Base-by-base conservation (phyloP, 2,329 filamentous ascomycete genomes). In the Xylariaceae sp. region DNA sequence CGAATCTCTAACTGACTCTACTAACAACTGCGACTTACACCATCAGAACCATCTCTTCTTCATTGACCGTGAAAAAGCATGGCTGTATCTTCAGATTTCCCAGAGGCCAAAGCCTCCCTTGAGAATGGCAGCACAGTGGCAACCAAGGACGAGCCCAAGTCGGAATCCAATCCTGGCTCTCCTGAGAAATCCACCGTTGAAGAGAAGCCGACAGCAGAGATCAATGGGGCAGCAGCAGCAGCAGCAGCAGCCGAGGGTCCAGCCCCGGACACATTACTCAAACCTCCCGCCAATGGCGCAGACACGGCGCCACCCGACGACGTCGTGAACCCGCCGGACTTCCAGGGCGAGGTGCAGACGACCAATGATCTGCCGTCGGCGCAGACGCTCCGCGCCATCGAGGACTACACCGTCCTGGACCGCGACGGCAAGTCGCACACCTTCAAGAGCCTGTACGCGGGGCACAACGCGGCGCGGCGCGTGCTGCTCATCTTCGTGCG, bases 401-500 rank as follows among this genome's bases (percentile, higher is more conserved):
- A 73, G 40, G 53, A 68, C 43, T 70, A 73, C 50, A 59, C 67
- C 1, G 65, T 87, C 11, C 67, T 82, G 27, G 80, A 83, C 55
- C 63, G 64, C 23, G 56, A 78, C 37, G 77, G 78, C 36, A 75
- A 73, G 35, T 58, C 69, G 11, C 68, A 69, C 27, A 61, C 70
- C 0, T 86, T 86, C 57, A 72, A 72, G 56, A 76, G 70, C 45
- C 59, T 84, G 18, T 80, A 79, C 53, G 67, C 64, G 21, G 72
- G 74, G 4, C 63, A 56, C 29, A 71, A 72, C 34, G 64, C 65
- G 3, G 63, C 70, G 10, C 61, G 68, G 13, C 64, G 77, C 3
- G 74, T 84, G 18, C 65, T 89, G 19, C 59, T 87, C 26, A 75
- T 88, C 45, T 88, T 89, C 52, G 69, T 89, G 37, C 72, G 83